Conservation (phyloP, 73 alveolate genomes). For the Paramecium octaurelia region DNA sequence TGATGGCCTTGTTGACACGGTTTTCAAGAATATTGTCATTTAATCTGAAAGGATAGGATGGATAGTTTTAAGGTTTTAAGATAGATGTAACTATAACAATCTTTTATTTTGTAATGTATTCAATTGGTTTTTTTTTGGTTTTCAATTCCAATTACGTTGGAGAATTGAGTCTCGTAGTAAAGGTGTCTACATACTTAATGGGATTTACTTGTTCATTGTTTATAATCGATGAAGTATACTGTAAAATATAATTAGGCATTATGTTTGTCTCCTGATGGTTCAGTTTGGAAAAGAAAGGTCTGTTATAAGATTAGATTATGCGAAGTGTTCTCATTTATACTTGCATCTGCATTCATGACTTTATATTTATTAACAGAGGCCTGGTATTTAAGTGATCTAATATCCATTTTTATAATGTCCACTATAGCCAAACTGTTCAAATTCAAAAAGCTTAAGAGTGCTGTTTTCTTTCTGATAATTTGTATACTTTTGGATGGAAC, state of each 20-base stretch:
- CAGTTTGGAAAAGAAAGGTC: background rate
- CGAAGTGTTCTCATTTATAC: background rate
- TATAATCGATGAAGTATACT: constrained; percentile 3
- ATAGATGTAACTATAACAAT: background rate
- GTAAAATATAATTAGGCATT: background rate
- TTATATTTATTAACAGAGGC: background rate
- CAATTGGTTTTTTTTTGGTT: background rate
- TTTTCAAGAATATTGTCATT: constrained; percentile 10
- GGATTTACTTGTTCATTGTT: background rate
- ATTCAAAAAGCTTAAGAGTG: background rate
- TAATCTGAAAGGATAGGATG: background rate
- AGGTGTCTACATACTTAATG: background rate
- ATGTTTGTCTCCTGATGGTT: background rate
- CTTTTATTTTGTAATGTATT: background rate
- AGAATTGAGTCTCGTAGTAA: background rate
- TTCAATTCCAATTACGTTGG: background rate
- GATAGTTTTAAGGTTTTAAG: background rate
- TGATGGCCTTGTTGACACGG: background rate
- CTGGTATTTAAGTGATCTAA: constrained; percentile 23
- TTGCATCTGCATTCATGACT: background rate
- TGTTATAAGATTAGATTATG: background rate
- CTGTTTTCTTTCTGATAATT: background rate
- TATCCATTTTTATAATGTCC: background rate
- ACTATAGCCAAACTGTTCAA: constrained; percentile 22
- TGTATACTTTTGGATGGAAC: background rate